A percentile compares a stretch with the other conserved stretches of the same genome.
phyloP scores from a whole-genome alignment of 805 yeast genomes.

The Ogataea pignaliae region DNA sequence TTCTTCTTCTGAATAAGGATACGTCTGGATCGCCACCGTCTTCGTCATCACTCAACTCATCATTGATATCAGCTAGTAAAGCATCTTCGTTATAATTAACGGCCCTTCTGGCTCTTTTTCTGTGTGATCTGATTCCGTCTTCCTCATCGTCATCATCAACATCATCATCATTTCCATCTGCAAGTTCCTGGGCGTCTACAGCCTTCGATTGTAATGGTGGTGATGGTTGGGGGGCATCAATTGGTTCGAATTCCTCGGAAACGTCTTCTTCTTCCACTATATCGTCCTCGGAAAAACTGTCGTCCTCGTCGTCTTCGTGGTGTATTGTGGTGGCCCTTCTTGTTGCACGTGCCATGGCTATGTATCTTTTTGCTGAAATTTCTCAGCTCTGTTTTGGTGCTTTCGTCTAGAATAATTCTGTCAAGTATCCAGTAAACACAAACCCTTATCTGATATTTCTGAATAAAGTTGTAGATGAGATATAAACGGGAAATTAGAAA shows the following conservation, averaged over 20 bases:
- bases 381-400: too few species aligned
- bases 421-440: too few species aligned
- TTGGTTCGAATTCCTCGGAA: conserved; percentile 20
- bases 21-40: conserved; percentile 6
- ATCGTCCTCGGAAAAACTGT: conserved; percentile 8
- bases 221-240: too few species aligned
- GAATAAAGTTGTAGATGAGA: too few species aligned
- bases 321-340: too few species aligned
- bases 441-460: too few species aligned
- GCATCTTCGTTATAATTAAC: conserved; percentile 33
- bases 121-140: conserved; percentile 18
- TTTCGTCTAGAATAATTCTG: too few species aligned
- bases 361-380: too few species aligned
- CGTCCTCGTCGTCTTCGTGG: conserved; percentile 14
- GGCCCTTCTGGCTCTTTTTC: conserved; percentile 27
- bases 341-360: too few species aligned
- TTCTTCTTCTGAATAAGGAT: conserved; percentile 16
- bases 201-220: neutral
- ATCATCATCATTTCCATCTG: conserved; percentile 3
- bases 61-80: conserved; percentile 21
- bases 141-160: conserved; percentile 20
- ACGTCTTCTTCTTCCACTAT: conserved; percentile 17
- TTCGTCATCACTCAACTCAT: conserved; percentile 19
- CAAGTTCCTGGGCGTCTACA: neutral
- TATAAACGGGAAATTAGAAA: too few species aligned